Base-by-base conservation (phyloP, 768 basidiomycete species). In the Suillus occidentalis region DNA sequence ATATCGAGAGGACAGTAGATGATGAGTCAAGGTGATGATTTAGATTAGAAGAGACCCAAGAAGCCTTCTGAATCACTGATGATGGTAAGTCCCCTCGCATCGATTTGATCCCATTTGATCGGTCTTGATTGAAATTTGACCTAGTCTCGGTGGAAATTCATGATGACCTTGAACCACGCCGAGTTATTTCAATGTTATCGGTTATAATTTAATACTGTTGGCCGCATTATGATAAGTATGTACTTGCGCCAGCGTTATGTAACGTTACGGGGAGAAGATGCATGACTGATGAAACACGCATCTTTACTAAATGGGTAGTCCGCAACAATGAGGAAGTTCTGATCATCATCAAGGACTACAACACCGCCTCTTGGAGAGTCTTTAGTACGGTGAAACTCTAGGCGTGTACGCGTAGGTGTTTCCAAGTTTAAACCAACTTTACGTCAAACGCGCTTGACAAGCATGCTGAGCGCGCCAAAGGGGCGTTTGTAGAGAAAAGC, bases 91-190 rank as follows among this genome's bases (percentile, higher is more conserved):
- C 13, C n/a, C 20, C 31, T 39, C 22, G 13, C 34, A 18, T 37
- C 28, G 36, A 47, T 55, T 14, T 20, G 16, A 56, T 61, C 20
- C 18, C 14, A 49, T 37, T 34, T 31, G 22, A 37, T 61, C 60
- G n/a, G 61, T 9, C 16, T 22, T 60, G 55, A 60, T 58, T 36
- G 18, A 6, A 62, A 50, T 62, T 22, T 62, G 31, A 59, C 34
- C 53, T n/a, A 62, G 61, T 36, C 25, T 28, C 39, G 7, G 39
- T 59, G 10, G 25, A 28, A 40, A 59, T 36, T 4, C 53, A 55
- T n/a, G 31, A 53, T 40, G 57, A 18, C 14, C n/a, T 22, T 22
- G 59, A n/a, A n/a, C 37, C 47, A 10, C 22, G 6, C 22, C 4
- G 20, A 13, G 31, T 58, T 7, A 61, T 60, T 25, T 45, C 31